phyloP scores from a whole-genome alignment of 2,329 filamentous ascomycete species.

The Colletotrichum australisinense region DNA sequence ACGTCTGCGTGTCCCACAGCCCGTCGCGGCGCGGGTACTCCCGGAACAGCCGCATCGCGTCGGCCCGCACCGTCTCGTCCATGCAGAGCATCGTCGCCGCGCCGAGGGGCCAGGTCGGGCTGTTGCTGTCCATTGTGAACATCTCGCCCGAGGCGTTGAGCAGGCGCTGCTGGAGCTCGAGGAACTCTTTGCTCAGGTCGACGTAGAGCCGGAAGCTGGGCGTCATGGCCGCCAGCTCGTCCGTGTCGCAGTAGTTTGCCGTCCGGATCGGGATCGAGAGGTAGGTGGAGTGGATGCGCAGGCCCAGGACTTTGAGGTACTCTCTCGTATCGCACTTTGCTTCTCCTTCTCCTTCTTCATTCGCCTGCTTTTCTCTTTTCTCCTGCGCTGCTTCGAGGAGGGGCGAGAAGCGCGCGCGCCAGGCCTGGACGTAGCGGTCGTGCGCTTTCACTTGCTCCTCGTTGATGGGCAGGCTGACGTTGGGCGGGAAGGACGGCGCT shows the following conservation, averaged over 20 bases:
- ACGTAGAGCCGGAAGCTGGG: conserved; percentile 48
- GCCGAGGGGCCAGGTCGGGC: conserved; percentile 54
- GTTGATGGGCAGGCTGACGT: conserved; percentile 9
- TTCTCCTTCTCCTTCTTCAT: background rate
- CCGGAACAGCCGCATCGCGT: conserved; percentile 53
- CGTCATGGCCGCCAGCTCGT: conserved; percentile 49
- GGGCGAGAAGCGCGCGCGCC: conserved; percentile 6
- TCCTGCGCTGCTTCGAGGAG: conserved; percentile 38
- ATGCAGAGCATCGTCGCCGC: conserved; percentile 54
- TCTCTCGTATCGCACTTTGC: background rate
- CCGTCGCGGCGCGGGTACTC: conserved; percentile 56
- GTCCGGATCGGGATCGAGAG: conserved; percentile 42
- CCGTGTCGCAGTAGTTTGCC: conserved; percentile 46
- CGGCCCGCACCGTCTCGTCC: conserved; percentile 48
- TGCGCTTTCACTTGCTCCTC: conserved; percentile 36
- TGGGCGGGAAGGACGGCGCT: background rate
- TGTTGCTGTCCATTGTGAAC: conserved; percentile 27
- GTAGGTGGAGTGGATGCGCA: conserved; percentile 20
- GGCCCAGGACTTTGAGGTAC: conserved; percentile 11
- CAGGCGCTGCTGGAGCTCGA: background rate
- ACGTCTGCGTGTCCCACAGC: conserved; percentile 54
- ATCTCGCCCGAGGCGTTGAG: background rate
- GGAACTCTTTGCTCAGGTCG: conserved; percentile 15
- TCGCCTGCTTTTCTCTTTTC: background rate
- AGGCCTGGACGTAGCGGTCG: conserved; percentile 3